Conservation (phyloP, 495 filamentous ascomycete species). For the Terfezia boudieri region DNA sequence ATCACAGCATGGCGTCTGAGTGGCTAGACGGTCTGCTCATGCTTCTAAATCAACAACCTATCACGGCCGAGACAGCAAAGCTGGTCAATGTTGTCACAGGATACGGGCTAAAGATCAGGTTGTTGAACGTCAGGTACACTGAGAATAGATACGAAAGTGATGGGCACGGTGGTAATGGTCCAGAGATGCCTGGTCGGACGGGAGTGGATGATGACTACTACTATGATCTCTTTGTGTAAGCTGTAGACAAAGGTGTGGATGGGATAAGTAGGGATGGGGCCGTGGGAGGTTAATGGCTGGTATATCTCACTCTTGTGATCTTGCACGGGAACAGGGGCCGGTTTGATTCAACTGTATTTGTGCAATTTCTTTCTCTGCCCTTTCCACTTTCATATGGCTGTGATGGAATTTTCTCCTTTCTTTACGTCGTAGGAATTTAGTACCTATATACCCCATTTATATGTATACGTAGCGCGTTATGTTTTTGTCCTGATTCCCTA, state of each 20-base stretch:
- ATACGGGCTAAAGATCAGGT: slow-evolving; percentile 77
- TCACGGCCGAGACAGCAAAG: slow-evolving; percentile 87
- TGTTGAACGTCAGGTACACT: slow-evolving; percentile 81
- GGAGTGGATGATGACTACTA: slow-evolving; percentile 47
- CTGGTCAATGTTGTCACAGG: slow-evolving; percentile 63
- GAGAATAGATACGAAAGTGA: slow-evolving; percentile 19
- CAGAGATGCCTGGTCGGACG: slow-evolving; percentile 35
- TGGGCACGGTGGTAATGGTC: slow-evolving; percentile 31
- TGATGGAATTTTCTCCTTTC: too few species aligned
- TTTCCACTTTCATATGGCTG: too few species aligned
- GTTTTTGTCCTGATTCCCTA: too few species aligned
- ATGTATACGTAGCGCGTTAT: too few species aligned
- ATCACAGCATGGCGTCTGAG: slow-evolving; percentile 69
- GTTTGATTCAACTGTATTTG: too few species aligned
- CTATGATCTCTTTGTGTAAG: slow-evolving; percentile 33
- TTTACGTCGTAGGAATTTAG: too few species aligned
- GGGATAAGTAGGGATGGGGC: too few species aligned
- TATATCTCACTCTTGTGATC: too few species aligned
- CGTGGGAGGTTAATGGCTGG: too few species aligned
- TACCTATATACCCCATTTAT: too few species aligned
- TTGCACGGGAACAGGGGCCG: too few species aligned
- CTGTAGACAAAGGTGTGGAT: background rate
- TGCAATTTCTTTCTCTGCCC: too few species aligned
- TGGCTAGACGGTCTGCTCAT: slow-evolving; percentile 94
- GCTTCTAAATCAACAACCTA: slow-evolving; percentile 83